phyloP scores from a whole-genome alignment of 2,329 filamentous ascomycete species.

The Neofusicoccum umdonicola region DNA sequence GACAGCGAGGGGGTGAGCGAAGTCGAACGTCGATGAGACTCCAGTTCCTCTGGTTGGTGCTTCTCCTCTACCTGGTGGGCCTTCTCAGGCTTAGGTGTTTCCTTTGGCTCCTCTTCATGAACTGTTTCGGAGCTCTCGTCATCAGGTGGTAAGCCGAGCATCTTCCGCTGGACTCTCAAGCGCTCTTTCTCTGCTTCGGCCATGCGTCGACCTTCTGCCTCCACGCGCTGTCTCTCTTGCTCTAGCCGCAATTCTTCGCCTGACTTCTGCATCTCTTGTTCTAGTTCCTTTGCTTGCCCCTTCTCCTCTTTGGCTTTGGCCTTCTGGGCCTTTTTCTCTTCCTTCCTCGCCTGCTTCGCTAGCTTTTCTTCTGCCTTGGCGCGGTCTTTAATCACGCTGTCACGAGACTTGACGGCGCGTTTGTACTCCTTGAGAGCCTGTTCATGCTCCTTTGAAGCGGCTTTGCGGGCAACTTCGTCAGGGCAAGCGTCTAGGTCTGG shows the following conservation, averaged over 20 bases:
- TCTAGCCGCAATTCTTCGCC: conserved; percentile 25
- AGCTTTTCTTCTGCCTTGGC: conserved; percentile 55
- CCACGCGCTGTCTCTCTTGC: conserved; percentile 28
- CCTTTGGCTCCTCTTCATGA: background rate
- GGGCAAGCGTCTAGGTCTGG: conserved; percentile 56
- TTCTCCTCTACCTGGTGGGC: background rate
- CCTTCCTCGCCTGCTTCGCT: conserved; percentile 35
- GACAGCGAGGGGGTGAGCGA: background rate
- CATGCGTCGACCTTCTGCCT: conserved; percentile 24
- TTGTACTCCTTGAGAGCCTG: conserved; percentile 64
- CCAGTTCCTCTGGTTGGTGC: background rate
- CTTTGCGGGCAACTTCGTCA: conserved; percentile 65
- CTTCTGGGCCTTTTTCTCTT: conserved; percentile 30
- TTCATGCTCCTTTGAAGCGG: conserved; percentile 67
- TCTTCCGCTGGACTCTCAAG: background rate
- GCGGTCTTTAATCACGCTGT: conserved; percentile 62
- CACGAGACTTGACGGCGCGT: conserved; percentile 63
- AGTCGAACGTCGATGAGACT: background rate
- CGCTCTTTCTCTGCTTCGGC: conserved; percentile 7
- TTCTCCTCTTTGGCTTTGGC: conserved; percentile 20
- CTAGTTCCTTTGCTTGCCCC: conserved; percentile 23
- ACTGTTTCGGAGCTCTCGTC: background rate
- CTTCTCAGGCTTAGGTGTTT: background rate
- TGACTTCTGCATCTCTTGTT: conserved; percentile 19
- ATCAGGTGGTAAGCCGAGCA: conserved; percentile 14